Base-by-base conservation (phyloP, 495 filamentous ascomycete genomes). In the Pyronema omphalodes region DNA sequence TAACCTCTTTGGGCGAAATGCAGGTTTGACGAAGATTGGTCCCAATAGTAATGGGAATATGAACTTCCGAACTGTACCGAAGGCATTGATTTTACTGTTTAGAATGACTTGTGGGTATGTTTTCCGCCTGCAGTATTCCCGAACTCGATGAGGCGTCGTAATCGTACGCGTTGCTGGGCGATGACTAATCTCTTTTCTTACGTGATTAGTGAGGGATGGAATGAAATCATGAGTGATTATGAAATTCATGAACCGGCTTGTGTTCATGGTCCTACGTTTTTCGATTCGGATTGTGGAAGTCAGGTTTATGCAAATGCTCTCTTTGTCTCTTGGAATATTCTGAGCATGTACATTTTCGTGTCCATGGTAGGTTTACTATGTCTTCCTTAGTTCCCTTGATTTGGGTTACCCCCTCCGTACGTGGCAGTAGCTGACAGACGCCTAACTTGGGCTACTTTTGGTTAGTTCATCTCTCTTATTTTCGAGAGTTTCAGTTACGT, bases 331-430 rank as follows among this genome's bases (percentile, higher is more conserved):
- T 99, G 91, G 91, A 99, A 99, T 71, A 86, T 99, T 61, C 76
- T 96, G 66, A 95, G 89, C 82, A 96, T 99, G 91, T 99, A 96
- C 69, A 91, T 99, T 67, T 99, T 99, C 60, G 88, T 96, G 60
- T 94, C 84, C 64, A 73, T 99, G 69, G 62, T 65, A 59, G 7
- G 62, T 54, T 29, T 29, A 19, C 3, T 8, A 3, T 37, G 18
- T 37, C 5, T 43, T 6, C 34, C 9, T 51, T 37, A 7, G 48
- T 11, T 51, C 8, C 19, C n/a, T n/a, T n/a, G n/a, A n/a, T n/a
- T n/a, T n/a, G n/a, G n/a, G 19, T 15, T 1, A 11, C 19, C 1
- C 17, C 15, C 35, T 14, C 35, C 37, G 19, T 3, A 44, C 52
- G n/a, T 23, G 23, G 5, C 23, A 29, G 50, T 39, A 29, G 14